phyloP scores from a whole-genome alignment of 179 eudicot species.

The Camellia oleifera region DNA sequence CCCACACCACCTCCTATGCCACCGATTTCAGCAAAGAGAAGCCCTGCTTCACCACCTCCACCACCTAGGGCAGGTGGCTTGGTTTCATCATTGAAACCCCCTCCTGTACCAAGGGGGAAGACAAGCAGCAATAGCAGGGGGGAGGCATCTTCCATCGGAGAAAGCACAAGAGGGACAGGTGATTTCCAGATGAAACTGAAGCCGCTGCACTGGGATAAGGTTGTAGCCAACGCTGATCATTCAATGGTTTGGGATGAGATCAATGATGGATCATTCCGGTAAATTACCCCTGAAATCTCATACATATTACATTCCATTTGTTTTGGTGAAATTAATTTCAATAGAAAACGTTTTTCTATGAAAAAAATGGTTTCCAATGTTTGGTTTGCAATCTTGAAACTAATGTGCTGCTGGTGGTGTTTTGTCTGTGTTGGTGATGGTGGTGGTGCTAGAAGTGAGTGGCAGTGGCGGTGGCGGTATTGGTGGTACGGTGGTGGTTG shows the following conservation, averaged over 20 bases:
- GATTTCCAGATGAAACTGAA: conserved; percentile 58
- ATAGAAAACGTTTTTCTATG: too few species aligned
- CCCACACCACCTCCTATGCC: conserved; percentile 41
- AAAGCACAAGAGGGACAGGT: conserved; percentile 22
- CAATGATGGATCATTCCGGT: conserved; percentile 75
- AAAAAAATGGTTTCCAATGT: too few species aligned
- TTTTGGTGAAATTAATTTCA: too few species aligned
- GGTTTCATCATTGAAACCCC: conserved; percentile 24
- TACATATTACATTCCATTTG: too few species aligned
- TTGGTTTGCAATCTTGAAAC: too few species aligned
- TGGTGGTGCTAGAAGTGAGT: too few species aligned
- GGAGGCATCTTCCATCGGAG: conserved; percentile 25
- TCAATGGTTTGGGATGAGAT: conserved; percentile 86
- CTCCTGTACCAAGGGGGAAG: conserved; percentile 27
- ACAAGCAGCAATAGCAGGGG: conserved; percentile 22
- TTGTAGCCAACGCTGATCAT: conserved; percentile 59
- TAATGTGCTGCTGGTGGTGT: too few species aligned
- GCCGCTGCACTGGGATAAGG: conserved; percentile 94
- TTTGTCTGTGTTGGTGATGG: too few species aligned
- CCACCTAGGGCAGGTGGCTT: conserved; percentile 23
- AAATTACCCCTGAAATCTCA: conserved; percentile 10
- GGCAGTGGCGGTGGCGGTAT: too few species aligned
- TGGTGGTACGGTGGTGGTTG: too few species aligned
- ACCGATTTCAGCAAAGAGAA: conserved; percentile 20
- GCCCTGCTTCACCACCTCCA: conserved; percentile 18